Evolutionary conservation across 176 grass and related monocot species (phyloP).

Genomic region (Oryza brachyantha): DNA sequence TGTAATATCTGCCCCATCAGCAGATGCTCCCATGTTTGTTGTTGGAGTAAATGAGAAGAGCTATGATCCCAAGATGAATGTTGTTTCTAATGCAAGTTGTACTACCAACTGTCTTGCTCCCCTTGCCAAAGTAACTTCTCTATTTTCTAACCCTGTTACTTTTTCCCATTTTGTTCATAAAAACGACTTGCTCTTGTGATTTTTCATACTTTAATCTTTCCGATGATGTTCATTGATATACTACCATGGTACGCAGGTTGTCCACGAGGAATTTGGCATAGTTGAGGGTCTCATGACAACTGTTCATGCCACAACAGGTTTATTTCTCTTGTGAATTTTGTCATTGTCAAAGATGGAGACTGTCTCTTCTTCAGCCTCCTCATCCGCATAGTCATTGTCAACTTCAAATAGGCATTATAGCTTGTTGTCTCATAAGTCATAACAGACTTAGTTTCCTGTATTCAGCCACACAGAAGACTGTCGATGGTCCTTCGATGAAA

Average conservation of each 20-base stretch:
- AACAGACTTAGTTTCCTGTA: conserved; percentile 9
- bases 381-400: neutral
- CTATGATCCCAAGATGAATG: conserved; percentile 81
- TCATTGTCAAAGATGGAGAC: neutral
- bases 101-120: conserved; percentile 99
- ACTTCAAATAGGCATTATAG: conserved; percentile 10
- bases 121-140: conserved; percentile 74
- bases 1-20: conserved; percentile 95
- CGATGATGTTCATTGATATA: conserved; percentile 13
- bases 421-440: neutral
- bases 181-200: neutral
- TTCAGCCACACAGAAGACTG: conserved; percentile 97
- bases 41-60: conserved; percentile 91
- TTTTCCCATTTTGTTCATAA: conserved; percentile 1
- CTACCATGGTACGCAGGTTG: conserved; percentile 54
- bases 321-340: conserved; percentile 13
- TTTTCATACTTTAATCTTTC: conserved; percentile 22
- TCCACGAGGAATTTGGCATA: conserved; percentile 98
- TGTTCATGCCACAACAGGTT: conserved; percentile 99
- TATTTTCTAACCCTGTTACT: neutral
- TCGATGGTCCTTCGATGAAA: conserved; percentile 93
- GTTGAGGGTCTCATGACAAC: conserved; percentile 97
- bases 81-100: conserved; percentile 98
- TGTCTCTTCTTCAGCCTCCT: neutral
- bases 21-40: conserved; percentile 99